These are phyloP conservation scores for Jatropha curcas DNA, from an alignment of 345 rosid genomes.

Conservation along the genomic window DNA sequence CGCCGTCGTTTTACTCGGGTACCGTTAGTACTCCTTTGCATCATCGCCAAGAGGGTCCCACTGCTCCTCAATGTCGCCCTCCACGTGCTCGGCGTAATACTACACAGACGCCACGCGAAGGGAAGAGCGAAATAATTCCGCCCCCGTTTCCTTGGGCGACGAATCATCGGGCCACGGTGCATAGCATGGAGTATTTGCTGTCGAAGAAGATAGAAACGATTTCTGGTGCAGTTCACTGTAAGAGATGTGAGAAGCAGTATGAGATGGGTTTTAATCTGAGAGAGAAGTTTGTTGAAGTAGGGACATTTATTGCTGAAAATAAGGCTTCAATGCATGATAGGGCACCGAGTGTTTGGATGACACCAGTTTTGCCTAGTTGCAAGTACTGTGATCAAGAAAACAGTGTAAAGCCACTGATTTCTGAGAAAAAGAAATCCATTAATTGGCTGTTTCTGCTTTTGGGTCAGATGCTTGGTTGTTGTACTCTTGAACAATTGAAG, in stretches of 20 bases:
- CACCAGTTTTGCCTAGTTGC: conserved; percentile 49
- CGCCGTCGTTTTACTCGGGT: background rate
- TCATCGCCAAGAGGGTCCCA: background rate
- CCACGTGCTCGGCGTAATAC: conserved; percentile 32
- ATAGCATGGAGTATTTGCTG: conserved; percentile 38
- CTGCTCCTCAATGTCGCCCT: background rate
- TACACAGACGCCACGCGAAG: conserved; percentile 19
- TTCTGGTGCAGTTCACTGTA: conserved; percentile 64
- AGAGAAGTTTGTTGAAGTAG: conserved; percentile 50
- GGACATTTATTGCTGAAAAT: conserved; percentile 27
- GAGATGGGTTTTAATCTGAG: conserved; percentile 50
- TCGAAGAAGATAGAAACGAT: conserved; percentile 37
- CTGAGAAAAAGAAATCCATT: conserved; percentile 48
- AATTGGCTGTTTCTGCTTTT: conserved; percentile 88
- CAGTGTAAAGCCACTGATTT: conserved; percentile 55
- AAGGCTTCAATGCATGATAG: conserved; percentile 56
- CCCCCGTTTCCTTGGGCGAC: conserved; percentile 80
- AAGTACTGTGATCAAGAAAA: conserved; percentile 51
- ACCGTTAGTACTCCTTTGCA: background rate
- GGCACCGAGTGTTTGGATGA: conserved; percentile 62
- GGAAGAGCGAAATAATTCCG: conserved; percentile 37
- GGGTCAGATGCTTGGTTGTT: conserved; percentile 67
- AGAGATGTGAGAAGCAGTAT: conserved; percentile 52
- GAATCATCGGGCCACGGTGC: conserved; percentile 46
- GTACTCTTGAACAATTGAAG: conserved; percentile 73